Evolutionary conservation across 352 stramenopile genomes (phyloP).

Genomic region (Pythium insidiosum): DNA sequence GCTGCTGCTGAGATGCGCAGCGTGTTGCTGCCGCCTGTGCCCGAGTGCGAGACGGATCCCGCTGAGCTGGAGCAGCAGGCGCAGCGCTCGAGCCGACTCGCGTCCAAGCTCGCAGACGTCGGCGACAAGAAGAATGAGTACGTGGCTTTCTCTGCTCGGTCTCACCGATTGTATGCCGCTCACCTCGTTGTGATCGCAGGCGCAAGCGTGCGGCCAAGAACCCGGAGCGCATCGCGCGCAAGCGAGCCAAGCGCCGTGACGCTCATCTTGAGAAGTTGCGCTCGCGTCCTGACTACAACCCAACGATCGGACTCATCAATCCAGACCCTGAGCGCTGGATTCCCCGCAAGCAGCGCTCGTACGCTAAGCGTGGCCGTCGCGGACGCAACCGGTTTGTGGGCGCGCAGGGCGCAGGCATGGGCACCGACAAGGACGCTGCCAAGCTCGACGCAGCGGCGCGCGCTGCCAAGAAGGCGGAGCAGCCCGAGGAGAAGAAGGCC

Average conservation of each 20-base stretch:
- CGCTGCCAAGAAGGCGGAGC: constrained; percentile 55
- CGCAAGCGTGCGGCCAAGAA: constrained; percentile 68
- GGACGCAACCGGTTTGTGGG: constrained; percentile 79
- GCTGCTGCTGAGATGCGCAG: constrained; percentile 54
- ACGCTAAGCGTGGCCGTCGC: constrained; percentile 64
- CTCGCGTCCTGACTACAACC: constrained; percentile 63
- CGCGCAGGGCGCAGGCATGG: constrained; percentile 68
- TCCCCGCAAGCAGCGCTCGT: constrained; percentile 77
- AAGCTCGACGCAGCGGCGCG: constrained; percentile 78
- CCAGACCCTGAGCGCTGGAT: constrained; percentile 82
- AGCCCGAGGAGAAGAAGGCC: constrained; percentile 39
- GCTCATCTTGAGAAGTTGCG: constrained; percentile 49
- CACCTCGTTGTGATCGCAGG: constrained; percentile 16
- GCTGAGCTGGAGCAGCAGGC: constrained; percentile 58
- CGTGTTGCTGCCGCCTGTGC: constrained; percentile 46
- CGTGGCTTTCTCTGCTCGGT: constrained; percentile 8
- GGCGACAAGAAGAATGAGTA: constrained; percentile 80
- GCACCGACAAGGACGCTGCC: constrained; percentile 71
- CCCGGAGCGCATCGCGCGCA: constrained; percentile 58
- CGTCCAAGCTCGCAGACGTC: constrained; percentile 45
- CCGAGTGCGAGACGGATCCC: constrained; percentile 46
- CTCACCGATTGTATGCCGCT: neutral
- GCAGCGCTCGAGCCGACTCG: constrained; percentile 47
- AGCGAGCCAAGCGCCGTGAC: constrained; percentile 65
- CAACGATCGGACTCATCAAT: constrained; percentile 63